Conservation (phyloP, 139 green algal species). For the Ulvella scutata region DNA sequence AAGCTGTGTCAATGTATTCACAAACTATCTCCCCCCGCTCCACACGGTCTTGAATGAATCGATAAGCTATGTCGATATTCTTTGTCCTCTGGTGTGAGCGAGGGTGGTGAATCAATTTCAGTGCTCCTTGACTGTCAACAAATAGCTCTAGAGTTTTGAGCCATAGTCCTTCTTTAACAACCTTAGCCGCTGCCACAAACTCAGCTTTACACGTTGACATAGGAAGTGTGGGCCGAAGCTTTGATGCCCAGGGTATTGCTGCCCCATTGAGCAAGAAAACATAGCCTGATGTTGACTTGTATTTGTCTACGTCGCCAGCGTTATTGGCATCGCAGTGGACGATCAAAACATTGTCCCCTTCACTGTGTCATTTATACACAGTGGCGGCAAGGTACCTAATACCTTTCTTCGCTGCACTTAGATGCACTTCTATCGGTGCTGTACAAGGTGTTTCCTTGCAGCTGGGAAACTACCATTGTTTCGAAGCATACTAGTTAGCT, state of each 20-base stretch:
- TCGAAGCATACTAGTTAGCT: too few relatives aligned
- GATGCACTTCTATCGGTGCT: too few relatives aligned
- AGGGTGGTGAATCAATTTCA: slow-evolving; percentile 15
- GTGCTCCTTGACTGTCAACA: slow-evolving; percentile 22
- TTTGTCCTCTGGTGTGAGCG: slow-evolving; percentile 12
- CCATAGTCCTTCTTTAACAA: slow-evolving; percentile 24
- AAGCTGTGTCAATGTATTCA: slow-evolving; percentile 6
- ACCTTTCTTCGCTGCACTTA: too few relatives aligned
- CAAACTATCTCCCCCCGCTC: slow-evolving; percentile 6
- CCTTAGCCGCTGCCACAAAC: slow-evolving; percentile 15
- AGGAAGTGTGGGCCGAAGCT: slow-evolving; percentile 20
- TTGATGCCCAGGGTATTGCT: slow-evolving; percentile 17
- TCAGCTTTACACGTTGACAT: slow-evolving; percentile 19
- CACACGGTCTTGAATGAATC: slow-evolving; percentile 19
- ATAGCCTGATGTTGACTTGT: slow-evolving; percentile 10
- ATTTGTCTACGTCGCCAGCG: slow-evolving; percentile 1
- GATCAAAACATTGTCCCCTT: too few relatives aligned
- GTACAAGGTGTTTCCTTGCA: too few relatives aligned
- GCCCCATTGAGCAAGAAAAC: slow-evolving; percentile 13
- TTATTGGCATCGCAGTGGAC: slow-evolving; percentile 18
- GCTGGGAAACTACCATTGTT: too few relatives aligned
- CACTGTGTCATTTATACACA: too few relatives aligned
- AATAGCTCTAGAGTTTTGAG: slow-evolving; percentile 13
- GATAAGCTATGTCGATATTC: slow-evolving; percentile 23
- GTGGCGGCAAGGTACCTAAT: too few relatives aligned